Evolutionary conservation across 306 rosid genomes (phyloP), one percentile per base, ranked within the genome.

Genomic region (Cucumis hystrix): DNA sequence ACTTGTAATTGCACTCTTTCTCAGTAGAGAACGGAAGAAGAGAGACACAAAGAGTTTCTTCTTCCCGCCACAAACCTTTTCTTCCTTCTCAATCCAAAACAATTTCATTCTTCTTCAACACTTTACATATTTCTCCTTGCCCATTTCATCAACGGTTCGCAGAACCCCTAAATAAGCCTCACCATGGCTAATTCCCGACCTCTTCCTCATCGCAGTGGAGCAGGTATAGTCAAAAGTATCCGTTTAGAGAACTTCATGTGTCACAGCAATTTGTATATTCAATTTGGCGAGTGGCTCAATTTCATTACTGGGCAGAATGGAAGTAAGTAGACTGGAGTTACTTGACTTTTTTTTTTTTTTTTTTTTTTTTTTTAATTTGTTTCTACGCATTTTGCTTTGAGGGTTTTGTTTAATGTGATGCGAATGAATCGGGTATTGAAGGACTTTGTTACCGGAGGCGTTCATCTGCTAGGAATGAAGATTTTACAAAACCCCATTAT

Each of bases 261-360:
- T 82, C 98, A 95, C 67, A 83, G 88, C 30, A 88, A 83, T 75
- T 84, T 85, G 82, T 84, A 89, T 74, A 95, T 89, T 56, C 90
- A 89, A 83, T 85, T 92, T 20, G 96, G 91, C 40, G 91, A 83
- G 13, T 83, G 85, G 83, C 87, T 92, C 28, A 94, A 92, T 78
- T 88, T 94, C 88, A 83, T 94, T 63, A 90, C 96, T 7, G 98
- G 98, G 23, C 98, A 92, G 80, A 94, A 94, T 56, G 98, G 98
- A 86, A 94, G 98, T 92, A 40, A 73, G 96, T 79, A 2, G 4
- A 8, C 18, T 18, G 8, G 12, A 23, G 37, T 43, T 7, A 10
- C 49, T 43, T 7, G 11, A 43, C 11, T 2, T 1, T 12, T 25
- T 2, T 56, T 57, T 11, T 33, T 33, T 33, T 25, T 2, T 56